phyloP scores from a whole-genome alignment of 139 green algal species.

The Tetradesmus lagerheimii region DNA sequence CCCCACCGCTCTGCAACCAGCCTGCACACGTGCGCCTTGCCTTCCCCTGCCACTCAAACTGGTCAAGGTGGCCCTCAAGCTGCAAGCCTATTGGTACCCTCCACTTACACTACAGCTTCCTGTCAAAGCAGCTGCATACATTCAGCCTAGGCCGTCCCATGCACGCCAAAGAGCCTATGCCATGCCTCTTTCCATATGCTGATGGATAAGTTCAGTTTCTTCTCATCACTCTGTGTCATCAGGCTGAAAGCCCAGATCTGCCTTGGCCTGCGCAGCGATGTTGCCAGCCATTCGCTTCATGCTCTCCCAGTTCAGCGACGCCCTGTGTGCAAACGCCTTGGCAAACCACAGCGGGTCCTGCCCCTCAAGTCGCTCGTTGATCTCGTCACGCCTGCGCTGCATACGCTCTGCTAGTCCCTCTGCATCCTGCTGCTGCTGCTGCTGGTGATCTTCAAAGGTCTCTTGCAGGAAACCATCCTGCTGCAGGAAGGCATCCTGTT shows the following conservation, averaged over 20 bases:
- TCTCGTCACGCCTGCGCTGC: not conserved
- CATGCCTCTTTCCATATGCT: too few relatives aligned
- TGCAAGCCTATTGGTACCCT: too few relatives aligned
- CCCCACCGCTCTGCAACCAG: too few relatives aligned
- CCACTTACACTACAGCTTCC: too few relatives aligned
- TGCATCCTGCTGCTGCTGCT: not conserved
- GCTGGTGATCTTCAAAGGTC: not conserved
- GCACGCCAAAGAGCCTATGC: too few relatives aligned
- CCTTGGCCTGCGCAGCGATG: not conserved
- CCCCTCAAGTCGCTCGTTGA: not conserved
- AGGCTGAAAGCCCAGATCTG: conserved; percentile 17
- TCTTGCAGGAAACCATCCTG: not conserved
- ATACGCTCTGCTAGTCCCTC: not conserved
- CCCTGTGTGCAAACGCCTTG: conserved; percentile 33
- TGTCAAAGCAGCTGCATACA: too few relatives aligned
- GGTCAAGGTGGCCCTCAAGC: too few relatives aligned
- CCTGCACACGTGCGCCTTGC: too few relatives aligned
- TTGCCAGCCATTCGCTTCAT: conserved; percentile 28
- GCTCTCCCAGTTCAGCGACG: conserved; percentile 11
- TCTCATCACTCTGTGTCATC: conserved; percentile 25
- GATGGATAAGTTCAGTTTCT: too few relatives aligned
- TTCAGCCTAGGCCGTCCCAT: too few relatives aligned
- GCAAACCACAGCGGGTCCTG: conserved; percentile 47
- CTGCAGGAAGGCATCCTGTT: not conserved
- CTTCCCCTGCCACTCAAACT: too few relatives aligned